A percentile compares a stretch with the other conserved stretches of the same genome.
These are phyloP conservation scores for Malus hybrid DNA, from an alignment of 331 rosid genomes.

Conservation along the genomic window DNA sequence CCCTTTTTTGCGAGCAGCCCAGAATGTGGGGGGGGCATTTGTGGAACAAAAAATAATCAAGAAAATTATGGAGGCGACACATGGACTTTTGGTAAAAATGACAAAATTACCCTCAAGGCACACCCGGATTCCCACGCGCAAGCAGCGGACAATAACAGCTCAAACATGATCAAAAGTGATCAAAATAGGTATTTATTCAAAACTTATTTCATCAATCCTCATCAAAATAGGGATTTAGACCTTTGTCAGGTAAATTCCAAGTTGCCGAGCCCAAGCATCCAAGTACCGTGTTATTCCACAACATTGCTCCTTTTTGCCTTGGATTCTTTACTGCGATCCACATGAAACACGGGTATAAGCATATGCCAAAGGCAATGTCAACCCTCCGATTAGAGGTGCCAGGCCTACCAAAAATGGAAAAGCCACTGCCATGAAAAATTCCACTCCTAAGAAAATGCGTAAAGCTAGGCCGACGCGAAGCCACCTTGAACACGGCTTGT, in stretches of 20 bases:
- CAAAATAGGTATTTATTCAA: no score
- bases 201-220: no score
- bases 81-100: no score
- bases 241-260: slow-evolving; percentile 24
- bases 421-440: slow-evolving; percentile 38
- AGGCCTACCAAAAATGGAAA: slow-evolving; percentile 54
- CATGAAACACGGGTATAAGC: slow-evolving; percentile 70
- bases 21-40: no score
- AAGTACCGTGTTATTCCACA: slow-evolving; percentile 35
- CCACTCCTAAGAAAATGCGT: slow-evolving; percentile 35
- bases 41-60: no score
- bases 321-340: slow-evolving; percentile 53
- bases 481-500: slow-evolving; percentile 28
- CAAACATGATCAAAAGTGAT: no score
- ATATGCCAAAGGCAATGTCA: slow-evolving; percentile 50
- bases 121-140: no score
- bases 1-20: no score
- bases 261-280: slow-evolving; percentile 52
- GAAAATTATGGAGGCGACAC: no score
- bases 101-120: no score
- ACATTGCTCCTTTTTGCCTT: slow-evolving; percentile 1
- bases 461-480: slow-evolving; percentile 14
- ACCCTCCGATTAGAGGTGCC: slow-evolving; percentile 35
- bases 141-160: no score
- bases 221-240: slow-evolving; percentile 27